Evolutionary conservation across 139 green algal genomes (phyloP).

Genomic region (Pleodorina starrii): DNA sequence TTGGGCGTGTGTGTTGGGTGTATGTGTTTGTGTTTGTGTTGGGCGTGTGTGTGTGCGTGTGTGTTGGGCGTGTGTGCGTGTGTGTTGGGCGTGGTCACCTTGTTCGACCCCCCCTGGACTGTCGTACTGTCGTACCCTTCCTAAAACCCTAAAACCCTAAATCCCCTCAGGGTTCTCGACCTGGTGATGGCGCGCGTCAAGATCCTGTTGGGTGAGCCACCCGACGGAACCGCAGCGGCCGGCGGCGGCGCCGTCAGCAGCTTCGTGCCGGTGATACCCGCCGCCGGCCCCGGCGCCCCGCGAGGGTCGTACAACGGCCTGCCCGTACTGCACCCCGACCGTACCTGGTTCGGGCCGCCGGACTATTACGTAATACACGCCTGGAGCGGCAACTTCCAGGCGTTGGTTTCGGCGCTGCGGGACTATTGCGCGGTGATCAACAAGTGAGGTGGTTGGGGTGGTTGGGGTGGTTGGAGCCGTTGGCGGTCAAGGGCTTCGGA

Average conservation of each 20-base stretch:
- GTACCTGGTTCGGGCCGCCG: constrained; percentile 10
- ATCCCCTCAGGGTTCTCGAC: constrained; percentile 21
- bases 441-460: constrained; percentile 18
- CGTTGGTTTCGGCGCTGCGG: constrained; percentile 10
- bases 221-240: neutral
- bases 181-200: constrained; percentile 14
- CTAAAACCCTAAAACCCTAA: no score
- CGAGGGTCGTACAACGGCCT: neutral
- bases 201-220: neutral
- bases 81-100: no score
- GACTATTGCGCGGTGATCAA: neutral
- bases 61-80: no score
- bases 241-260: no score
- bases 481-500: no score
- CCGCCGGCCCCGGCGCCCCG: neutral
- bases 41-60: neutral
- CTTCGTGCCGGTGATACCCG: no score
- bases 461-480: no score
- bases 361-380: constrained; percentile 32
- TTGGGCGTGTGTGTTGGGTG: neutral
- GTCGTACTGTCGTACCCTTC: no score
- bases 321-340: neutral
- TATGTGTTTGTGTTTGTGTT: neutral
- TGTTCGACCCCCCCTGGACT: no score
- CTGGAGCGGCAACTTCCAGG: constrained; percentile 14